These are phyloP conservation scores for Erysimum cheiri DNA, from an alignment of 441 rosid species.

Conservation along the genomic window DNA sequence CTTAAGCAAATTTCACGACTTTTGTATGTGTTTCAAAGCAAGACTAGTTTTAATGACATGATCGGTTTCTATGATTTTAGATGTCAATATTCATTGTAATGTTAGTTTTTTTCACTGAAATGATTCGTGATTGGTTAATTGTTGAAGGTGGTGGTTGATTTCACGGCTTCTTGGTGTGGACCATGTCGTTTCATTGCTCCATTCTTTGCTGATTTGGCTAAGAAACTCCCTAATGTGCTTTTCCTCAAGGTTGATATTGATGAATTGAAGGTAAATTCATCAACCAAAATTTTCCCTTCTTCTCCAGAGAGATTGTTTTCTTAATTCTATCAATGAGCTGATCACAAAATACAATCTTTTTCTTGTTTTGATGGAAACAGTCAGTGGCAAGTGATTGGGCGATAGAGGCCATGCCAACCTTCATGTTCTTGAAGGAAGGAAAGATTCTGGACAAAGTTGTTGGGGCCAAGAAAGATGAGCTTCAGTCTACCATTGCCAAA, in stretches of 20 bases:
- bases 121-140: slow-evolving; percentile 5
- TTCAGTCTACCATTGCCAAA: slow-evolving; percentile 68
- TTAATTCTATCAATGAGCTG: slow-evolving; percentile 6
- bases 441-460: slow-evolving; percentile 80
- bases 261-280: slow-evolving; percentile 67
- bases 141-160: slow-evolving; percentile 78
- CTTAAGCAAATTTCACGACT: not conserved
- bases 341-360: not conserved
- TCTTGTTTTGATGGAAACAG: slow-evolving; percentile 48
- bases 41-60: not conserved
- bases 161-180: slow-evolving; percentile 94
- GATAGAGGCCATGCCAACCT: slow-evolving; percentile 92
- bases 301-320: not conserved
- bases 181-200: slow-evolving; percentile 91
- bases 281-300: not conserved
- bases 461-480: slow-evolving; percentile 86
- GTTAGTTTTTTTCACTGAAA: not conserved
- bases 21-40: not conserved
- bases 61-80: not conserved
- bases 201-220: slow-evolving; percentile 78
- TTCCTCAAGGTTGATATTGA: slow-evolving; percentile 92
- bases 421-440: slow-evolving; percentile 81
- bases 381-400: slow-evolving; percentile 83
- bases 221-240: slow-evolving; percentile 60
- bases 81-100: not conserved